These are phyloP conservation scores for Coemansia sp. DNA, from an alignment of 192 early-diverging fungal genomes.

Conservation along the genomic window DNA sequence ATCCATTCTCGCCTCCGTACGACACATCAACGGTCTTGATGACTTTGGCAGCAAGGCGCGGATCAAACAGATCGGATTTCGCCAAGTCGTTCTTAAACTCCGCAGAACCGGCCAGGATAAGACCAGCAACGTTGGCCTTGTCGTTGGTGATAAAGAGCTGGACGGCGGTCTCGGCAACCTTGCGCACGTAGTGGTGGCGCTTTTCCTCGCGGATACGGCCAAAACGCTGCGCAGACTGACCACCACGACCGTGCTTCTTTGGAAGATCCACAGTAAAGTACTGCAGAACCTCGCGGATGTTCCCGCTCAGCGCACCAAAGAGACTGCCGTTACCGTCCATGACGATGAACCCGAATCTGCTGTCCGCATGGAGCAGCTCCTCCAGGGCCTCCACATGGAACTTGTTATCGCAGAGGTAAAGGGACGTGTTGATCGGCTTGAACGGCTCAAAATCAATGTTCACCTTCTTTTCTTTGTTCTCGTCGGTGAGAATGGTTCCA, in stretches of 20 bases:
- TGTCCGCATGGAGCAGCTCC: conserved; percentile 91
- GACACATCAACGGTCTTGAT: conserved; percentile 96
- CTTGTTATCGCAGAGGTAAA: conserved; percentile 99
- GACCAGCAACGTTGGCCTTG: conserved; percentile 66
- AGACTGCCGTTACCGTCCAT: conserved; percentile 98
- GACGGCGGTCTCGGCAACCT: conserved; percentile 96
- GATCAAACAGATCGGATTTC: conserved; percentile 96
- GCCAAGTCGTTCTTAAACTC: conserved; percentile 98
- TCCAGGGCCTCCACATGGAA: conserved; percentile 95
- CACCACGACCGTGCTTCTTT: conserved; percentile 99
- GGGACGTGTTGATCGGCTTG: conserved; percentile 98
- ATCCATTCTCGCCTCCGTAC: conserved; percentile 99
- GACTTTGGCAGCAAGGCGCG: conserved; percentile 83
- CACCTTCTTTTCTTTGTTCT: conserved; percentile 99
- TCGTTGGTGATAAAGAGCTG: conserved; percentile 95
- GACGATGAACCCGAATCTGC: conserved; percentile 97
- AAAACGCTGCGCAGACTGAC: conserved; percentile 99
- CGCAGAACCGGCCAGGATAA: conserved; percentile 96
- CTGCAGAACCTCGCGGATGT: conserved; percentile 91
- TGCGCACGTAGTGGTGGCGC: conserved; percentile 98
- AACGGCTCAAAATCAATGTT: conserved; percentile 99
- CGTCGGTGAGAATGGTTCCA: conserved; percentile 96
- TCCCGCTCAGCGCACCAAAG: conserved; percentile 94
- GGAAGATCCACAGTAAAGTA: conserved; percentile 96
- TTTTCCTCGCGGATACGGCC: conserved; percentile 98